Base-by-base conservation (phyloP, 1,139 yeast genomes). In the Lodderomyces elongisporus region DNA sequence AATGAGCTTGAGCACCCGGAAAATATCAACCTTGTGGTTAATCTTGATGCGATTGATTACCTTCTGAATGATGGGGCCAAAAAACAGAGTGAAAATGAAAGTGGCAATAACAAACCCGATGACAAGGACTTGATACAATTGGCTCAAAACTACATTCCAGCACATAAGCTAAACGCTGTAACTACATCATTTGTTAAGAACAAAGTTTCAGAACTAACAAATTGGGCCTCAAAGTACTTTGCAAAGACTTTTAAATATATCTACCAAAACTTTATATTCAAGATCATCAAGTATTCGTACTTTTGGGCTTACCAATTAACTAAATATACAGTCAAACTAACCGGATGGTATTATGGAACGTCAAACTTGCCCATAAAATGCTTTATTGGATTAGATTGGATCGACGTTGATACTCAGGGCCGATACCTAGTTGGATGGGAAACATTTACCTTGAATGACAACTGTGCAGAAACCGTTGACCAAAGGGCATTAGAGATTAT, bases 371-470 rank as follows among this genome's bases (percentile, higher is more conserved):
- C 33, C 6, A 13, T 18, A 3, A 25, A 31, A 17, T 31, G 33
- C 25, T 31, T 17, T 21, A 13, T 25, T 14, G 33, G 33, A 5
- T 17, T 31, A 12, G 33, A 31, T 14, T 31, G 28, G 25, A 31
- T 31, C 15, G 28, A 25, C 14, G 25, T 28, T 10, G 22, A 25
- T 15, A 16, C 24, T 2, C 33, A 20, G n/a, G 33, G 33, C n/a
- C 14, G 13, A 5, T 25, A 17, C 14, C 17, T 31, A 14, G 28
- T 31, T 9, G 33, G 29, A 5, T 31, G 33, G 33, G 33, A 31
- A 31, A 31, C 33, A 4, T 31, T 17, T 12, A 31, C 33, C n/a
- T 18, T 25, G 24, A 20, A 25, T 20, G 29, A 31, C 21, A 31
- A 31, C 13, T 31, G 33, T 12, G 24, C 17, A 17, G 33, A 31